Evolutionary conservation across 495 filamentous ascomycete genomes (phyloP).

Genomic region (Aspergillus avenaceus): DNA sequence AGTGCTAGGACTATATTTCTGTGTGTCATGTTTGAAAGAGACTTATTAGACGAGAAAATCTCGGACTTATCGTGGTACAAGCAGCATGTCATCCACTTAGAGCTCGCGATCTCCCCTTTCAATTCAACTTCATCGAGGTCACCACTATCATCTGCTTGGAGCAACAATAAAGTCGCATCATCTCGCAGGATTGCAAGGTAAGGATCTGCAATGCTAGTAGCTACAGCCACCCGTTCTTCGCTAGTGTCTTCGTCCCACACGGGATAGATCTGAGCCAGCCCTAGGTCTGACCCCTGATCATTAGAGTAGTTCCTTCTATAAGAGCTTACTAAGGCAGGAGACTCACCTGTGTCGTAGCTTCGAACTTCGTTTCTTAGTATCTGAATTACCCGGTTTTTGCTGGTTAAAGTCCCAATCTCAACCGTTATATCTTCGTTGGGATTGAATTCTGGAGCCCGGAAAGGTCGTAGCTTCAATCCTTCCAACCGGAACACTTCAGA

Average conservation of each 20-base stretch:
- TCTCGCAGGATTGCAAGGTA: conserved; percentile 83
- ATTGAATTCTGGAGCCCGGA: conserved; percentile 72
- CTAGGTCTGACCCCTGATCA: conserved; percentile 65
- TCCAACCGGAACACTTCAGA: conserved; percentile 36
- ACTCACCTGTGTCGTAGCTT: conserved; percentile 81
- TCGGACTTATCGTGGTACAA: conserved; percentile 66
- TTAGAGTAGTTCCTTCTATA: conserved; percentile 6
- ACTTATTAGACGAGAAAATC: conserved; percentile 42
- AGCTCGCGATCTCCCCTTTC: conserved; percentile 46
- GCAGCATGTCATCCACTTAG: conserved; percentile 75
- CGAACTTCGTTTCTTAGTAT: conserved; percentile 78
- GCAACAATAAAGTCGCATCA: conserved; percentile 70
- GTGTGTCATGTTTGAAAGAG: conserved; percentile 38
- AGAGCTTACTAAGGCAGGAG: neutral
- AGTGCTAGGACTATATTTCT: conserved; percentile 67
- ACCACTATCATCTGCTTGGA: conserved; percentile 69
- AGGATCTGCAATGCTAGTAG: conserved; percentile 81
- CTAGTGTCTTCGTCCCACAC: conserved; percentile 84
- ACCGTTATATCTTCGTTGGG: conserved; percentile 77
- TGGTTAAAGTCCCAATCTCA: conserved; percentile 72
- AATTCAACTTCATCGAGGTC: conserved; percentile 81
- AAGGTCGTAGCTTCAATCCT: conserved; percentile 23
- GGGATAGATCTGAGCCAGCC: conserved; percentile 82
- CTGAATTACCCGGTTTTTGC: conserved; percentile 74
- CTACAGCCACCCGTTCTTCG: conserved; percentile 68